phyloP scores from a whole-genome alignment of 2,329 filamentous ascomycete species.

The Pyricularia grisea region DNA sequence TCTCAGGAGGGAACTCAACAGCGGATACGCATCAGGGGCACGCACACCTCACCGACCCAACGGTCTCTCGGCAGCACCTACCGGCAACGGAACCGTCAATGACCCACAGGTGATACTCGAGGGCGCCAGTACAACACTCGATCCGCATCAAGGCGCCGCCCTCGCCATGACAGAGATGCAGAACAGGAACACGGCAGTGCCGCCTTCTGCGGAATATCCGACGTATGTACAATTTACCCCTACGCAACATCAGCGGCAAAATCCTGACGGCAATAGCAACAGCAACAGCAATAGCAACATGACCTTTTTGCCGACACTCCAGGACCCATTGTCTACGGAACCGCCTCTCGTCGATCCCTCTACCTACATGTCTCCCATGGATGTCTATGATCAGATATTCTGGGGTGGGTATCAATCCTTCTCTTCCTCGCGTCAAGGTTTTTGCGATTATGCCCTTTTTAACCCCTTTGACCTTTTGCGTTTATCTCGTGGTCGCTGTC shows the following conservation, averaged over 20 bases:
- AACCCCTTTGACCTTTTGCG: neutral
- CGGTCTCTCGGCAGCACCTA: conserved; percentile 10
- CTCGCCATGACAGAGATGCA: conserved; percentile 58
- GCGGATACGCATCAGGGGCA: conserved; percentile 32
- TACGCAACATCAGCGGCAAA: neutral
- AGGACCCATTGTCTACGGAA: conserved; percentile 10
- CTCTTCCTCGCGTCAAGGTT: neutral
- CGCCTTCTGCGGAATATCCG: neutral
- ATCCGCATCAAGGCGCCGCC: conserved; percentile 52
- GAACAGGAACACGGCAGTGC: conserved; percentile 29
- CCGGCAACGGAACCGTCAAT: conserved; percentile 4
- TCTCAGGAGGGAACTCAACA: conserved; percentile 33
- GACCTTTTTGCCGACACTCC: conserved; percentile 28
- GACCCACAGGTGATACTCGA: conserved; percentile 9
- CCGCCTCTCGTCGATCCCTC: conserved; percentile 36
- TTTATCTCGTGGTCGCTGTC: neutral
- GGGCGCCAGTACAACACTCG: conserved; percentile 22
- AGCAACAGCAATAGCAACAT: conserved; percentile 13
- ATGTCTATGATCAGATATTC: conserved; percentile 59
- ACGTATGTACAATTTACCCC: neutral
- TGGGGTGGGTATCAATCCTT: conserved; percentile 37
- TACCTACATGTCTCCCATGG: conserved; percentile 56
- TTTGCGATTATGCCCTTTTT: neutral
- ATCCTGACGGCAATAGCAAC: neutral
- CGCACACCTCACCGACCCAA: conserved; percentile 29